Evolutionary conservation across 2,329 filamentous ascomycete species (phyloP), one percentile per base, ranked within the genome.

Genomic region (Shiraia sp.): DNA sequence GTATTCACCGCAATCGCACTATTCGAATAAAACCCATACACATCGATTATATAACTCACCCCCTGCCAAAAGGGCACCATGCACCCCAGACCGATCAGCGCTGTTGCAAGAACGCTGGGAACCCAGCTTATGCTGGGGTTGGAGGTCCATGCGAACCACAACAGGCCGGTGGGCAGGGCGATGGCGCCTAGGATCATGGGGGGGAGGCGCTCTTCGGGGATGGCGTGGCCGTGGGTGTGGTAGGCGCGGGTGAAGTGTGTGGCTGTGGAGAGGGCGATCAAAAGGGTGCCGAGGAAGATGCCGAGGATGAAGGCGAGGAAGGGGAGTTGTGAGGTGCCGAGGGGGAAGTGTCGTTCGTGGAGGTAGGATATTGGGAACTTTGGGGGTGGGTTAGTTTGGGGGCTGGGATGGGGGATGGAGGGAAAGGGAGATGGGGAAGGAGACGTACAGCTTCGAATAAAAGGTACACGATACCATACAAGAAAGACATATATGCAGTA

Each of bases 51-150:
- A 65, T 91, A 92, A 73, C 90, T 90, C 50, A 93, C 77, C 52
- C 88, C 86, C 25, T 93, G 81, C 77, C 92, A 92, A 63, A 93
- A 90, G 17, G 85, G 85, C 71, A 91, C 70, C 62, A 82, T 85
- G 59, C 92, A 83, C 10, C 88, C 88, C 34, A 90, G 85, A 4
- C 88, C 88, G 31, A 82, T 76, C 29, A 83, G 80, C 1, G 75
- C 75, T 1, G 79, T 72, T 0, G 80, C 80, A 17, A 84, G 73
- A 26, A 78, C 72, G 1, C 81, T 79, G 0, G 72, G 78, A 32
- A 81, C 74, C 79, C 80, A 83, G 31, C 70, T 73, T 14, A 79
- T 74, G 6, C 72, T 39, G 1, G 63, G 63, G 1, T 69, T 57
- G 3, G 78, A 75, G 0, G 81, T 83, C 67, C 82, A 84, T 6